These are phyloP conservation scores for Nemania bipapillata DNA, from an alignment of 2,329 filamentous ascomycete genomes.

Conservation along the genomic window DNA sequence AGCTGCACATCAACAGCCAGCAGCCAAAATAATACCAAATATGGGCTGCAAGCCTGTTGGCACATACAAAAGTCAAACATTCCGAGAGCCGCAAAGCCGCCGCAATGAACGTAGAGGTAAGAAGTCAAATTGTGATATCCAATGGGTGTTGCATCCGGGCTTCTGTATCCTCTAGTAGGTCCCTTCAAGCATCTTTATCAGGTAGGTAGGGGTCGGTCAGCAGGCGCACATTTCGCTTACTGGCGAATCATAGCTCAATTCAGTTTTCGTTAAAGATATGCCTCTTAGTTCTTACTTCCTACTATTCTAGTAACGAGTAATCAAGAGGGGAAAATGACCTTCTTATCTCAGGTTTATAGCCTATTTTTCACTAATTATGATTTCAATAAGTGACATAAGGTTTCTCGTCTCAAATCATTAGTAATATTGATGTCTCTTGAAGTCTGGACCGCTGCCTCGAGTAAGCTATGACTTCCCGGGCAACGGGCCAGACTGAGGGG, in stretches of 20 bases:
- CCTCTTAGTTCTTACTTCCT: background rate
- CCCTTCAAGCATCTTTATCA: conserved; percentile 8
- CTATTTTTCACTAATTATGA: background rate
- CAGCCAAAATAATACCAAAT: background rate
- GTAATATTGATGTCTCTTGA: background rate
- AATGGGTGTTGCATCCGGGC: conserved; percentile 17
- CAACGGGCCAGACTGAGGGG: background rate
- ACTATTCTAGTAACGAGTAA: background rate
- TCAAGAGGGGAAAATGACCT: background rate
- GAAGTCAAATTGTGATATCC: conserved; percentile 6
- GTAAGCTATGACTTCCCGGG: conserved; percentile 23
- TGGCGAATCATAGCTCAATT: conserved; percentile 1
- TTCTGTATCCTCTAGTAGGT: conserved; percentile 25
- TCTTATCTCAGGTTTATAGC: conserved; percentile 5
- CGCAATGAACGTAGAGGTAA: background rate
- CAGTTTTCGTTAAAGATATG: background rate
- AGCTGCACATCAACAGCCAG: conserved; percentile 20
- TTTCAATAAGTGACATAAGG: background rate
- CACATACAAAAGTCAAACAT: conserved; percentile 27
- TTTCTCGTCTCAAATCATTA: background rate
- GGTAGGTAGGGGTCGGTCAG: background rate
- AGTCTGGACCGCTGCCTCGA: background rate
- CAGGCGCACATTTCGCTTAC: background rate
- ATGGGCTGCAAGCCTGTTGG: conserved; percentile 2
- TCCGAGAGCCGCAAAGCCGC: conserved; percentile 29